phyloP scores from a whole-genome alignment of 306 rosid species.

The Hippophae gyantsensis region DNA sequence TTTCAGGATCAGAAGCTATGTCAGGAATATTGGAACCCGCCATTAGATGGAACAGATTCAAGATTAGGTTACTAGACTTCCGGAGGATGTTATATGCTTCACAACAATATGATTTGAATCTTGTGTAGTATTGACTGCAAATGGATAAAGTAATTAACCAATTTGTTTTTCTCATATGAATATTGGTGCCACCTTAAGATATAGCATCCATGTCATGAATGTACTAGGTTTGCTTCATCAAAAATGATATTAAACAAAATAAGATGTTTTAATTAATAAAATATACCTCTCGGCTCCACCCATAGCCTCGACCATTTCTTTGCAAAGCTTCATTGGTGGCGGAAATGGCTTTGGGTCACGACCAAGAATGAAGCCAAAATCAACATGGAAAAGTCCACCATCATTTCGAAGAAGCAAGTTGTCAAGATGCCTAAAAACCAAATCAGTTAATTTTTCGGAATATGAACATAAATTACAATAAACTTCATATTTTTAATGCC shows the following conservation, averaged over 20 bases:
- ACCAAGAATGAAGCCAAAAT: conserved; percentile 95
- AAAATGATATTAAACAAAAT: conserved; percentile 1
- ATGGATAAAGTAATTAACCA: too few species aligned
- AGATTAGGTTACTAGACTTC: conserved; percentile 83
- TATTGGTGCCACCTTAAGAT: background rate
- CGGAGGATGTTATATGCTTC: conserved; percentile 98
- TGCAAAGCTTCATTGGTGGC: conserved; percentile 99
- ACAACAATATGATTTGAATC: conserved; percentile 54
- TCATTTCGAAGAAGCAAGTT: conserved; percentile 93
- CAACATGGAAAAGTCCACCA: conserved; percentile 95
- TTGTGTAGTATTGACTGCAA: background rate
- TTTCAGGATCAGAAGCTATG: conserved; percentile 98
- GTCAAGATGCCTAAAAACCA: conserved; percentile 72
- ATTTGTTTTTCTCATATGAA: background rate
- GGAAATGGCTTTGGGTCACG: conserved; percentile 98
- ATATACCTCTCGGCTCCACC: conserved; percentile 94
- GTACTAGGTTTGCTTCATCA: conserved; percentile 11
- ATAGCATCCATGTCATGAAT: too few species aligned
- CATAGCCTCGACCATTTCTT: conserved; percentile 99
- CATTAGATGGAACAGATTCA: conserved; percentile 89
- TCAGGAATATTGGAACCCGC: conserved; percentile 99
- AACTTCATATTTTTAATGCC: background rate
- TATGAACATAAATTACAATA: background rate
- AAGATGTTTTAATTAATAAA: background rate
- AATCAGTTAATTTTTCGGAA: background rate